Evolutionary conservation across 495 filamentous ascomycete species (phyloP).

Genomic region (Aspergillus conjunctus): DNA sequence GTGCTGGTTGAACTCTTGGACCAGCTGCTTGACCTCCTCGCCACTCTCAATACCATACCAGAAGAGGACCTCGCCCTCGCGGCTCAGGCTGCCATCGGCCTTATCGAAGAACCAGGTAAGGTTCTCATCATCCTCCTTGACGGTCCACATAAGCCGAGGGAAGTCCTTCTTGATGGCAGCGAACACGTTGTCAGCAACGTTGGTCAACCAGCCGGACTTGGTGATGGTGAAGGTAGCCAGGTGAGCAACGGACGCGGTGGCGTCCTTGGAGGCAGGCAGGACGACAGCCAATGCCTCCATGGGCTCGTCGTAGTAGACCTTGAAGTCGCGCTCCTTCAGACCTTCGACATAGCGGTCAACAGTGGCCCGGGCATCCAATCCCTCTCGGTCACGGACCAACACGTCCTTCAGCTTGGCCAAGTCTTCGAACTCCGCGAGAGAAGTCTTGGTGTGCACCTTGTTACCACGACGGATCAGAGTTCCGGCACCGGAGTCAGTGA

Average conservation of each 20-base stretch:
- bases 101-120: slow-evolving; percentile 99
- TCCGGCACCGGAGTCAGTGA: slow-evolving; percentile 94
- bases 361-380: slow-evolving; percentile 77
- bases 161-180: slow-evolving; percentile 90
- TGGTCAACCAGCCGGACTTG: slow-evolving; percentile 92
- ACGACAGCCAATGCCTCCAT: slow-evolving; percentile 97
- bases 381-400: slow-evolving; percentile 81
- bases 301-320: slow-evolving; percentile 93
- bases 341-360: slow-evolving; percentile 85
- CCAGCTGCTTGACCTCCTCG: slow-evolving; percentile 83
- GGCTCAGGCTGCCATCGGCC: slow-evolving; percentile 85
- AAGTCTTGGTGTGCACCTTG: slow-evolving; percentile 77
- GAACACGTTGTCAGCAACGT: slow-evolving; percentile 97
- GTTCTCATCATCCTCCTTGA: slow-evolving; percentile 95
- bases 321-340: slow-evolving; percentile 76
- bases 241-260: slow-evolving; percentile 60
- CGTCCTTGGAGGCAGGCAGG: slow-evolving; percentile 62
- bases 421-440: slow-evolving; percentile 78
- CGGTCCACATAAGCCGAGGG: slow-evolving; percentile 93
- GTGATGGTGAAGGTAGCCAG: slow-evolving; percentile 93
- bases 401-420: slow-evolving; percentile 76
- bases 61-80: slow-evolving; percentile 87
- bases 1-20: slow-evolving; percentile 82
- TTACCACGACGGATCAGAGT: slow-evolving; percentile 93
- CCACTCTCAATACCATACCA: slow-evolving; percentile 90